Evolutionary conservation across 108 stramenopile genomes (phyloP), one percentile per base, ranked within the genome.

Genomic region (Mediolabrus comicus): DNA sequence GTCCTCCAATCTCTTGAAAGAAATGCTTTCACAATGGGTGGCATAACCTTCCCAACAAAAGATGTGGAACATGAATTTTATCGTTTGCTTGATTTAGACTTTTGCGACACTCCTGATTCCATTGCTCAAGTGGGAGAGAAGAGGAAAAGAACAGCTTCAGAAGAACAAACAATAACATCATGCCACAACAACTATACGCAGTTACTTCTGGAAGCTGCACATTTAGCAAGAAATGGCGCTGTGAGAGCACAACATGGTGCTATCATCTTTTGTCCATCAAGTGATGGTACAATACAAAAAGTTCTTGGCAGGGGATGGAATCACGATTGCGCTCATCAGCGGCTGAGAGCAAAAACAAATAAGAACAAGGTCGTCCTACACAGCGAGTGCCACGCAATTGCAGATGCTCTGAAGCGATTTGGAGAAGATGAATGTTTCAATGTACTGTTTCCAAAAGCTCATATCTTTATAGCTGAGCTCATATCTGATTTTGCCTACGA

Each of bases 401-500:
- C 49, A 7, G 69, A 76, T 49, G 75, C 75, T 6, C 70, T 76
- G 12, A 39, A 33, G n/a, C 62, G 19, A 4, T 17, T 57, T 38
- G 75, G 75, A 11, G 75, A 76, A 54, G 75, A 76, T 32, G 64
- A 64, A 31, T 76, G 75, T 53, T 76, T 76, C 36, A 24, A 71
- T 19, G 24, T 11, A 0, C 39, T 76, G 3, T 76, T 76, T 19
- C 75, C 75, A 0, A 31, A 53, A 24, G 69, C 75, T 43, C 71
- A 69, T 2, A 71, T 76, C 12, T 13, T 76, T 4, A 76, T 76
- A 54, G 75, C 65, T 22, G 75, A 76, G 29, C 51, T 76, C 11
- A 25, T 17, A 8, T 65, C 62, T 17, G 75, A 76, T 19, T 71
- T 65, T 58, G 75, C 70, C 6, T 76, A 76, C 16, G 75, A 76